phyloP scores from a whole-genome alignment of 768 basidiomycete genomes.

The Clitopilus passeckerianus region DNA sequence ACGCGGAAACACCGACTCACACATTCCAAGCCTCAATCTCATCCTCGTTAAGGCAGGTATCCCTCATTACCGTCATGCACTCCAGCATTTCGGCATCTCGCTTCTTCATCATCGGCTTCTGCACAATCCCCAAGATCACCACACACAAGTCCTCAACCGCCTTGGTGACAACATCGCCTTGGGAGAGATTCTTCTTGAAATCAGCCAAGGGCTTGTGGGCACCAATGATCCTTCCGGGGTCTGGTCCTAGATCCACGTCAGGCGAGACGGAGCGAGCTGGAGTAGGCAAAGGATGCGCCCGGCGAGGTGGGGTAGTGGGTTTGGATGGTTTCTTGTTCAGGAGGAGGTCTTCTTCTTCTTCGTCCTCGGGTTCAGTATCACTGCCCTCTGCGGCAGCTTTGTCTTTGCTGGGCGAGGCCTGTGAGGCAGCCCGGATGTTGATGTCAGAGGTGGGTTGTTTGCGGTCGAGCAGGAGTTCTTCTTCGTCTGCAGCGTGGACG shows the following conservation, averaged over 20 bases:
- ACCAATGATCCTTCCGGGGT: constrained; percentile 73
- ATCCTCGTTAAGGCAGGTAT: constrained; percentile 68
- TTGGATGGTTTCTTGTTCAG: constrained; percentile 17
- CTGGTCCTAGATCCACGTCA: constrained; percentile 44
- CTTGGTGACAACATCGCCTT: constrained; percentile 79
- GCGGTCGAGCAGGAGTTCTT: constrained; percentile 47
- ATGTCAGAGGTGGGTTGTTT: constrained; percentile 19
- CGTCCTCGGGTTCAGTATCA: constrained; percentile 48
- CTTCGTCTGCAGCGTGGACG: constrained; percentile 57
- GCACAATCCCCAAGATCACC: constrained; percentile 67
- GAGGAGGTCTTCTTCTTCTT: constrained; percentile 25
- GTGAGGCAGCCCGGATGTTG: constrained; percentile 10
- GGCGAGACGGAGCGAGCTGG: constrained; percentile 47
- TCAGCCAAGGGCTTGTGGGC: constrained; percentile 69
- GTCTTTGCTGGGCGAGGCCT: constrained; percentile 20
- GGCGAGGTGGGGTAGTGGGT: constrained; percentile 9
- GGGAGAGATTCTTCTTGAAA: constrained; percentile 64
- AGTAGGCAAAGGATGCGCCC: constrained; percentile 36
- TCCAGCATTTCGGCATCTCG: constrained; percentile 67
- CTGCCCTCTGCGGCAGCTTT: constrained; percentile 32
- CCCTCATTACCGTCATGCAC: constrained; percentile 66
- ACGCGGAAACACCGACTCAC: constrained; percentile 29
- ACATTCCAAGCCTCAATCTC: constrained; percentile 81
- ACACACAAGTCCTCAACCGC: constrained; percentile 75
- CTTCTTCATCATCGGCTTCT: constrained; percentile 64